Evolutionary conservation across 2,329 filamentous ascomycete genomes (phyloP).

Genomic region (Amphichorda felina): DNA sequence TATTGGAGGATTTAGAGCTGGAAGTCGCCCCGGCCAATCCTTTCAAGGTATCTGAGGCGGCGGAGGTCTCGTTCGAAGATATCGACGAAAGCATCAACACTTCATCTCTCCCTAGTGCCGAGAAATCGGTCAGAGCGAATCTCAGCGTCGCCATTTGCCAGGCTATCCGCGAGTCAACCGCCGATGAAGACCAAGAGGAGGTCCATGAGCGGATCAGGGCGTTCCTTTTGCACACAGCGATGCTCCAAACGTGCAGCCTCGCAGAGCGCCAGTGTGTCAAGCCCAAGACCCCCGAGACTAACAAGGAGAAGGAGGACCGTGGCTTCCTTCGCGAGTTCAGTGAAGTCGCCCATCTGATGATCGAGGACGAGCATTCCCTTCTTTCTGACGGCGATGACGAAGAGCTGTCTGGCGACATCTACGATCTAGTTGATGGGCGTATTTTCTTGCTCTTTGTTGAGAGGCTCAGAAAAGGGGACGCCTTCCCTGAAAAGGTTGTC

Average conservation of each 20-base stretch:
- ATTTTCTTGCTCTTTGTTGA: constrained; percentile 12
- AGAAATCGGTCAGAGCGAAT: background rate
- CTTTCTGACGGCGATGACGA: background rate
- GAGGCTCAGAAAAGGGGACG: constrained; percentile 2
- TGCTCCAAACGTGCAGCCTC: constrained; percentile 6
- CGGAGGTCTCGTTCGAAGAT: background rate
- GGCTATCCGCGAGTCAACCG: background rate
- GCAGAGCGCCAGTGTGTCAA: constrained; percentile 6
- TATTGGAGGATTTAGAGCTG: background rate
- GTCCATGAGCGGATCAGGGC: constrained; percentile 5
- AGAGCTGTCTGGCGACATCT: constrained; percentile 9
- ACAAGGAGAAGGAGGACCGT: constrained; percentile 1
- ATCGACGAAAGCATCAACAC: background rate
- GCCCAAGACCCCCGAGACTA: background rate
- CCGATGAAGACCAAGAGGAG: background rate
- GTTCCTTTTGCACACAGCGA: constrained; percentile 6
- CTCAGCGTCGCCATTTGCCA: constrained; percentile 2
- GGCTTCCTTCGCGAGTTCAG: constrained; percentile 7
- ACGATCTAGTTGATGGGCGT: constrained; percentile 19
- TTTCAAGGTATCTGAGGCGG: constrained; percentile 1
- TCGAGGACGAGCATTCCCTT: background rate
- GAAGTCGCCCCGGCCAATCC: background rate
- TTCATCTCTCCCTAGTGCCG: background rate
- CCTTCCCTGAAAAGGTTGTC: constrained; percentile 3
- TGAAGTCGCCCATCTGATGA: constrained; percentile 1